Evolutionary conservation across 1,139 yeast genomes (phyloP).

Genomic region (Torulaspora pretoriensis): DNA sequence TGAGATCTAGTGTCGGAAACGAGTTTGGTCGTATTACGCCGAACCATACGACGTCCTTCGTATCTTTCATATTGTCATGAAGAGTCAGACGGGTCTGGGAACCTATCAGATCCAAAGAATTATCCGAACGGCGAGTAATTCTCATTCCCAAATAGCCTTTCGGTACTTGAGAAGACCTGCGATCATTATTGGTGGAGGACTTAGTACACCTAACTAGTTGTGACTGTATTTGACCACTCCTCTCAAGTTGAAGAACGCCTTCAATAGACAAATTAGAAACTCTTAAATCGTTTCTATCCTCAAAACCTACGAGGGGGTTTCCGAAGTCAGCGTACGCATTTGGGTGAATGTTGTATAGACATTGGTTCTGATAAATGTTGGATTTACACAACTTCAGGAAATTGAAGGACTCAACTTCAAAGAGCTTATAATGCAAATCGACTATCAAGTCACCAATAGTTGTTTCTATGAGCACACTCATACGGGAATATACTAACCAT

Average conservation of each 20-base stretch:
- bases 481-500: constrained; percentile 20
- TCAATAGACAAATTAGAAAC: constrained; percentile 21
- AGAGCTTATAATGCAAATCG: constrained; percentile 43
- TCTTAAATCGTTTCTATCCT: constrained; percentile 17
- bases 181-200: constrained; percentile 18
- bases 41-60: constrained; percentile 37
- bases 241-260: constrained; percentile 9
- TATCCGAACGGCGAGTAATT: background rate
- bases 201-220: constrained; percentile 11
- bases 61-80: constrained; percentile 21
- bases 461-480: constrained; percentile 61
- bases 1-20: constrained; percentile 42
- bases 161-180: constrained; percentile 27
- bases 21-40: constrained; percentile 53
- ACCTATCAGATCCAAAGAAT: constrained; percentile 13
- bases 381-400: constrained; percentile 54
- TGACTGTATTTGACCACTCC: constrained; percentile 3
- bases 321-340: constrained; percentile 45
- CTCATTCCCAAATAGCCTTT: constrained; percentile 10
- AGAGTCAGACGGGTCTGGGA: constrained; percentile 36
- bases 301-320: constrained; percentile 40
- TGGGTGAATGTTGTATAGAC: constrained; percentile 44
- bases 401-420: constrained; percentile 43
- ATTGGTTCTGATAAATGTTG: constrained; percentile 51
- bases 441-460: constrained; percentile 51